Evolutionary conservation across 441 rosid species (phyloP), one percentile per base, ranked within the genome.

Genomic region (Erodium moschatum): DNA sequence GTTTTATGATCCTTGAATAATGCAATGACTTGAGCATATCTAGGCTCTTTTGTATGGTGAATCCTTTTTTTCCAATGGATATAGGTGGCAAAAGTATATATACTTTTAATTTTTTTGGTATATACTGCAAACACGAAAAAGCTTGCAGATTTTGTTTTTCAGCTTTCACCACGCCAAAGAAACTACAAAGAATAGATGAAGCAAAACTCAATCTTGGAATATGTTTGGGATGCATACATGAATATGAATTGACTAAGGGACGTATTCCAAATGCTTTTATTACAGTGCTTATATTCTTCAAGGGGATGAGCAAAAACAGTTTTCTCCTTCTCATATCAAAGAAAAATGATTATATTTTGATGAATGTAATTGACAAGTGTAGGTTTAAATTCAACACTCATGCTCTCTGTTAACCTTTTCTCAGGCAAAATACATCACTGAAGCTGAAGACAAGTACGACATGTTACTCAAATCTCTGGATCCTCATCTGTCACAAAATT

Each of bases 401-500:
- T 13, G 38, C 40, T 67, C 15, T 6, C 4, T 10, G 40, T 9
- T 29, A 31, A 15, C 31, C n/a, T 69, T 29, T 20, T 33, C 10
- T 35, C 77, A 89, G 97, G 96, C 89, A 15, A 87, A 84, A 75
- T 74, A 68, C 78, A 87, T 90, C 70, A 70, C 84, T 0, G 92
- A 90, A 73, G 89, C 91, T 63, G 94, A 90, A 83, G 83, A 80
- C 74, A 89, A 85, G 81, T 86, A 86, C 73, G 82, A 79, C 68
- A 33, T 11, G 40, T 73, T 86, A 16, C 78, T 86, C 76, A 78
- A 80, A 76, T 68, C 81, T 0, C 75, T 90, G 73, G 96, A 89
- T 64, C 89, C 90, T 67, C 84, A 77, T 27, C 79, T 90, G 69
- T 86, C 91, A 9, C 70, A 38, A 4, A 72, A 77, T 48, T 92